Evolutionary conservation across 805 yeast species (phyloP).

Genomic region (Schizosaccharomyces japonicus): DNA sequence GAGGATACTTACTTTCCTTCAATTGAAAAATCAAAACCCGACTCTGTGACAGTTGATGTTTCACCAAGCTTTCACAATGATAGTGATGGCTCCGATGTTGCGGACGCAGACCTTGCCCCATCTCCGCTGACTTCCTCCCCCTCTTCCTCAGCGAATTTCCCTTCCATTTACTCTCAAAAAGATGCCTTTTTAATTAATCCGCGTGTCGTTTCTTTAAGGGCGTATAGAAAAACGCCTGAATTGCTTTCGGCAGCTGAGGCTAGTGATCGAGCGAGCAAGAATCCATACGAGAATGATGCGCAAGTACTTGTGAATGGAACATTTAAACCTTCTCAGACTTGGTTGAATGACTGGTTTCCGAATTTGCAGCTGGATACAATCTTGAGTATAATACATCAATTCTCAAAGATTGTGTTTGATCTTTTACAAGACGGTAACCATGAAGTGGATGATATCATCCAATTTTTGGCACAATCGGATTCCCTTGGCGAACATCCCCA

Average conservation of each 20-base stretch:
- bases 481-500: neutral
- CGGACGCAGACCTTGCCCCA: too few relatives aligned
- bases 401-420: conserved; percentile 6
- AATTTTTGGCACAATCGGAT: neutral
- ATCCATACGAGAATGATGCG: neutral
- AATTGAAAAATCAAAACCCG: too few relatives aligned
- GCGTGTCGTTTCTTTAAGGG: conserved; percentile 6
- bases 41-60: too few relatives aligned
- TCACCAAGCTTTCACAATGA: too few relatives aligned
- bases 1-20: neutral
- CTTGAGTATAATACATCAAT: conserved; percentile 9
- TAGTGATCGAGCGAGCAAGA: neutral
- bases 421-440: neutral
- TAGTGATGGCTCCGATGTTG: too few relatives aligned
- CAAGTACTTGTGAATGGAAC: neutral
- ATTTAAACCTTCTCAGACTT: neutral
- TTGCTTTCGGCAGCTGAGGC: neutral
- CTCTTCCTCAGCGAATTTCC: too few relatives aligned
- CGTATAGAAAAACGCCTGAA: conserved; percentile 4
- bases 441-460: neutral
- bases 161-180: too few relatives aligned
- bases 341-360: conserved; percentile 30
- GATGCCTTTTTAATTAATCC: neutral
- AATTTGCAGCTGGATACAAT: conserved; percentile 17
- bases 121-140: too few relatives aligned